phyloP scores from a whole-genome alignment of 2,329 filamentous ascomycete genomes.

The Fusarium camptoceras region DNA sequence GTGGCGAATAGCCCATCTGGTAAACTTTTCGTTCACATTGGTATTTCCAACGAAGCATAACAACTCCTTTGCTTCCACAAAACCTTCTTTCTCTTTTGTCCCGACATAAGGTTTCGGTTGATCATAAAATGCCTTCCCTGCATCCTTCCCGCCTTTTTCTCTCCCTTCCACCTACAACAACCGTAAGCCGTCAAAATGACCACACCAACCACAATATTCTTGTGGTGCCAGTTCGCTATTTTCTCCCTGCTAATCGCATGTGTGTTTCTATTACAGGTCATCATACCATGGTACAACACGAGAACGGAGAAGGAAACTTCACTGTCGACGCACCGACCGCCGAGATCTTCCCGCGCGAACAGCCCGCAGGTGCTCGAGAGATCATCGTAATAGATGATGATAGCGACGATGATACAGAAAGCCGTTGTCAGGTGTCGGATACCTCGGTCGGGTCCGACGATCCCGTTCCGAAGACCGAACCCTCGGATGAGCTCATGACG shows the following conservation, averaged over 20 bases:
- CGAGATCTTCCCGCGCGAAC: neutral
- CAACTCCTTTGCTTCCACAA: neutral
- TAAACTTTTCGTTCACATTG: neutral
- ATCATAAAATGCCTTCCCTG: neutral
- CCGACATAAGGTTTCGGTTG: neutral
- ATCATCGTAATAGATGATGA: neutral
- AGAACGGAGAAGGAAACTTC: fast-evolving
- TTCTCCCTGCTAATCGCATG: neutral
- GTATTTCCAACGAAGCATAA: neutral
- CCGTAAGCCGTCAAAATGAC: neutral
- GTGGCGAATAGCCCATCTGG: no score
- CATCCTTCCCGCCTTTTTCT: fast-evolving
- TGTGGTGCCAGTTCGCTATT: neutral
- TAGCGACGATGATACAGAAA: neutral
- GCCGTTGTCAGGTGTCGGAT: no score
- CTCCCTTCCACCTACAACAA: fast-evolving
- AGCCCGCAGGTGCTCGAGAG: fast-evolving
- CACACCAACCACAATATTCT: neutral
- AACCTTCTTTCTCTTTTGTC: neutral
- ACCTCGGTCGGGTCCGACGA: fast-evolving
- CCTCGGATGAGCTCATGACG: neutral
- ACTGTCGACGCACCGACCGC: fast-evolving
- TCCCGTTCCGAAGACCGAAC: neutral
- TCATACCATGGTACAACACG: fast-evolving
- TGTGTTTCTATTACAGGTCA: fast-evolving